phyloP scores from a whole-genome alignment of 148 eudicot species.

The Vaccinium vitisidaea region DNA sequence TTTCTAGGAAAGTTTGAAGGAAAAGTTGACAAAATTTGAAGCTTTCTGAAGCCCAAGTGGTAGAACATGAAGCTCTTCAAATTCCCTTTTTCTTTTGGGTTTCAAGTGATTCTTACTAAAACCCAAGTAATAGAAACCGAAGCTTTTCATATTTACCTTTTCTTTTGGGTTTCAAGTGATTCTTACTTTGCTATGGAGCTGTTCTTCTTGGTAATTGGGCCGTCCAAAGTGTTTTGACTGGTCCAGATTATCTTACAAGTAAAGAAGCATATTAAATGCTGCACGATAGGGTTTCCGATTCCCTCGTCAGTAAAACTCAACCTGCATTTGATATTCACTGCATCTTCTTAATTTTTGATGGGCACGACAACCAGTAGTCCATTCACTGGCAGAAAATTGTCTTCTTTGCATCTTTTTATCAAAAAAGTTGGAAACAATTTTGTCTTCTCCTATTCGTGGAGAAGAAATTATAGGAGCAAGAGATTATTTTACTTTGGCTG shows the following conservation, averaged over 20 bases:
- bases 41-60: background rate
- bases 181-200: background rate
- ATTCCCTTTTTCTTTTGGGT: background rate
- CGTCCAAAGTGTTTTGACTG: too few species aligned
- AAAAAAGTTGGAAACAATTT: background rate
- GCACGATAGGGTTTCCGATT: too few species aligned
- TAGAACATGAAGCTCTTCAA: background rate
- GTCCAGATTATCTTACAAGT: too few species aligned
- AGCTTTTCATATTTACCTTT: background rate
- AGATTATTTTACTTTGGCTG: background rate
- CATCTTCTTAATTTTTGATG: too few species aligned
- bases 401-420: too few species aligned
- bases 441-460: background rate
- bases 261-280: too few species aligned
- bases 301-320: too few species aligned
- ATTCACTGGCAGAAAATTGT: too few species aligned
- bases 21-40: background rate
- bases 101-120: background rate
- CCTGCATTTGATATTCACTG: too few species aligned
- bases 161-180: background rate
- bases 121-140: background rate
- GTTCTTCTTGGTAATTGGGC: background rate
- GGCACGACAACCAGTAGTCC: too few species aligned
- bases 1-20: background rate
- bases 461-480: background rate